Base-by-base conservation (phyloP, 331 rosid species). In the Erythrophleum ivorense region DNA sequence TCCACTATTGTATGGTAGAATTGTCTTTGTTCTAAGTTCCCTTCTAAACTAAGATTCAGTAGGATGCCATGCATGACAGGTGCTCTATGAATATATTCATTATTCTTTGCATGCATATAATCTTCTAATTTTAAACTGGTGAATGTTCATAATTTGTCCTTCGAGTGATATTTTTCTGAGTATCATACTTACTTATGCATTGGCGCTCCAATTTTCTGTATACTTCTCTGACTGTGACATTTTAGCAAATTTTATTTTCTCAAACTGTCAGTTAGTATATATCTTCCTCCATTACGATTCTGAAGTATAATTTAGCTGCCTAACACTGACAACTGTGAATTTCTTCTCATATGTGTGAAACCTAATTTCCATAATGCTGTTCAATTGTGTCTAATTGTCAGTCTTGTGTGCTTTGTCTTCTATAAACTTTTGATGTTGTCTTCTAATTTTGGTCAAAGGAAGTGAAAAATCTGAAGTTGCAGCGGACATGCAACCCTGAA, bases 271-370 rank as follows among this genome's bases (percentile, higher is more conserved):
- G 29, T 41, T 53, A 52, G 29, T 36, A 33, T 31, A 29, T 13
- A 7, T 34, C 53, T 71, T 31, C 50, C 9, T 10, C 63, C 7
- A 41, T 57, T 78, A 15, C 10, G 3, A 62, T 63, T 63, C 45
- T 80, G 78, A 71, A n/a, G 54, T 78, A 9, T 74, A 41, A 68
- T 38, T 14, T 54, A 54, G 34, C 21, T 53, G 41, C 67, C 43
- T 38, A 52, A 52, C 24, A 10, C 31, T 65, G 41, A 64, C 33
- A 41, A 57, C 50, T 41, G 21, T 79, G 68, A n/a, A 45, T 71
- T 58, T 62, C 71, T 80, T 50, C 73, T 62, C 19, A 33, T 6
- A 13, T 4, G 52, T 52, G 31, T 31, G 24, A 65, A 13, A 7
- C 68, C 29, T 24, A 29, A 7, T 50, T 73, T 71, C 62, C 18